A percentile compares a stretch with the other conserved stretches of the same genome.
Conservation (phyloP, 2,329 filamentous ascomycete genomes). For the Leptographium wingfieldii region DNA sequence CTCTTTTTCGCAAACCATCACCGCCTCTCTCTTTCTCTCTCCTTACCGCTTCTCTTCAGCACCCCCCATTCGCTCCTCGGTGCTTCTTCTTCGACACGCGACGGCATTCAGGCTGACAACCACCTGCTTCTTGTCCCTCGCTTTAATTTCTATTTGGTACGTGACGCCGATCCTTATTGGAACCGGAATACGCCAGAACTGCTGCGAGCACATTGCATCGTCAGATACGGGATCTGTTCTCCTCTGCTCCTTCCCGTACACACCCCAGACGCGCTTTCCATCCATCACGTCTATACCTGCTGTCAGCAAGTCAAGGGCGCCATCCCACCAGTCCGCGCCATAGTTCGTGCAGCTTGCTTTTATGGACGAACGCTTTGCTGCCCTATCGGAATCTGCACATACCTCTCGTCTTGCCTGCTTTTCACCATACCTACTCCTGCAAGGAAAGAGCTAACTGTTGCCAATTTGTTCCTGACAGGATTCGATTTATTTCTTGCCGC, state of each 20-base stretch:
- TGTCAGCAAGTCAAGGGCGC: neutral
- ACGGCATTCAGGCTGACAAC: neutral
- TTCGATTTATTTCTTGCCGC: conserved; percentile 15
- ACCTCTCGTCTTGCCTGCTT: neutral
- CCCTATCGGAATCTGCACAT: neutral
- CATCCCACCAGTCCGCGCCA: neutral
- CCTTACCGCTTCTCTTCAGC: neutral
- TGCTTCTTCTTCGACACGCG: conserved; percentile 4
- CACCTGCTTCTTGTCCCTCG: neutral
- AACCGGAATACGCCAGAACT: neutral
- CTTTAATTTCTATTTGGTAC: neutral
- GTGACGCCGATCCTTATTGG: neutral
- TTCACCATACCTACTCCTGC: neutral
- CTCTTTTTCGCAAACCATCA: conserved; percentile 3
- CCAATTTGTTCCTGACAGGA: conserved; percentile 12
- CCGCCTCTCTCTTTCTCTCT: conserved; percentile 1
- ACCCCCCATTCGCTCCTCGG: neutral
- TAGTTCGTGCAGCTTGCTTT: neutral
- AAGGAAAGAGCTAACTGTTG: conserved; percentile 15
- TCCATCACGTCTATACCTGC: neutral
- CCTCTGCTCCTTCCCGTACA: neutral
- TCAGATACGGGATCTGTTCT: neutral
- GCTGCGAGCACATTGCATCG: neutral
- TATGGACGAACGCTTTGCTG: neutral
- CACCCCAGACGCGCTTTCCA: neutral